Base-by-base conservation (phyloP, 2,329 filamentous ascomycete species). In the Mycosphaerella sp. region DNA sequence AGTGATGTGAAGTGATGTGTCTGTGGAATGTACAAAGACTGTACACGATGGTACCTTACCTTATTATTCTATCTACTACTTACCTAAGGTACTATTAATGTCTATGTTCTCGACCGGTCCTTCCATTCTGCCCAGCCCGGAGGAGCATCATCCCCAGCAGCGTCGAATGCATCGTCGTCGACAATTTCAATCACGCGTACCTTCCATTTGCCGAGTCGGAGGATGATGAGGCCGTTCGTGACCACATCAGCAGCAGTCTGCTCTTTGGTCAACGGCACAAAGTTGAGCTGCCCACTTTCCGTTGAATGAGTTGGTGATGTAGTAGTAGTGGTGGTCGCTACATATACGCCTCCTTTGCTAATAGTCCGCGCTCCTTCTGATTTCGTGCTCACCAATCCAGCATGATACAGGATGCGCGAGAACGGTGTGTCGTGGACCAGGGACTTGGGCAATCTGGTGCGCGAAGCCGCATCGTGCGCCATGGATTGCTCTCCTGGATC, bases 191-290 rank as follows among this genome's bases (percentile, higher is more conserved):
- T 71, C 17, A 81, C 68, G 59, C 77, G 78, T 32, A 82, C 71
- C 59, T 78, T 81, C 73, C 77, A 80, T 62, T 84, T 84, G 6
- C 81, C 81, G 1, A 76, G 59, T 53, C 79, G 70, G 8, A 84
- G 57, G 7, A 83, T 72, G n/a, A 84, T 58, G 2, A 78, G 62
- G 1, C 75, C 68, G 25, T 68, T 79, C 48, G 73, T 86, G 49
- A 80, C 78, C 52, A 73, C 63, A 0, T 81, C 83, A 47, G 84
- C 78, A 18, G 73, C 68, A 0, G 75, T 77, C 76, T 80, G 82
- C 17, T 76, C 68, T 63, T 81, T 80, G 10, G 28, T 37, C 54
- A 87, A 76, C 1, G 78, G 76, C 7, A 76, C 79, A 73, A 82
- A 89, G 21, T 75, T 72, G 21, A 89, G 64, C 50, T 76, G 75